Conservation (phyloP, 345 rosid genomes). For the Dimocarpus longan region DNA sequence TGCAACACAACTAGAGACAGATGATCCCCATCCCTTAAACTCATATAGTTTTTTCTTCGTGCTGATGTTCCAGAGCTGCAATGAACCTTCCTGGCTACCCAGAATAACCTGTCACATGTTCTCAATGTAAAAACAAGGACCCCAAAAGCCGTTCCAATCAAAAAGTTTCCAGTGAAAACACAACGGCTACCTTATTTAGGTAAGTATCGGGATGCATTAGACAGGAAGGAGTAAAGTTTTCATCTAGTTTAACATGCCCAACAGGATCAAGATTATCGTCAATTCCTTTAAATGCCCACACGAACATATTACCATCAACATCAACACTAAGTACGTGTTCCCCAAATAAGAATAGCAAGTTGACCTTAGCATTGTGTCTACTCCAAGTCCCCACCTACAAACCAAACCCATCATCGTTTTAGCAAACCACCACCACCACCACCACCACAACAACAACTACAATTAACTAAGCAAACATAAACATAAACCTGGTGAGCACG, state of each 20-base stretch:
- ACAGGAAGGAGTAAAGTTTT: slow-evolving; percentile 68
- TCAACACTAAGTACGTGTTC: slow-evolving; percentile 81
- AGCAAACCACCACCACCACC: slow-evolving; percentile 4
- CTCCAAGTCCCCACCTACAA: slow-evolving; percentile 86
- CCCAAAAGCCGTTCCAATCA: neutral
- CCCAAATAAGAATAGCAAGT: slow-evolving; percentile 74
- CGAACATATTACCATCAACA: slow-evolving; percentile 65
- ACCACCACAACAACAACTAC: neutral
- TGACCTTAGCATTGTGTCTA: slow-evolving; percentile 76
- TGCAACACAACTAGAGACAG: slow-evolving; percentile 75
- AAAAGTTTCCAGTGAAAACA: neutral
- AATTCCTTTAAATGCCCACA: slow-evolving; percentile 84
- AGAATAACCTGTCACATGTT: slow-evolving; percentile 63
- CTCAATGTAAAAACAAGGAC: neutral
- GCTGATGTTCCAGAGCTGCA: slow-evolving; percentile 96
- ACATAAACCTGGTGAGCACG: slow-evolving; percentile 84
- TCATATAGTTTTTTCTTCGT: slow-evolving; percentile 80
- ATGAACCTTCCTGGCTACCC: slow-evolving; percentile 82
- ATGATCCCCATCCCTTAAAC: slow-evolving; percentile 82
- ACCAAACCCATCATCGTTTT: slow-evolving; percentile 19
- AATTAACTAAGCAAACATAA: neutral
- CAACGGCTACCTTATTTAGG: slow-evolving; percentile 68
- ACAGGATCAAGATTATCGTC: slow-evolving; percentile 58
- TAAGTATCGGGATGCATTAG: slow-evolving; percentile 95
- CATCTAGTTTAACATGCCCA: slow-evolving; percentile 61